Conservation (phyloP, 164 flowering plant species). For the Annona squamosa region DNA sequence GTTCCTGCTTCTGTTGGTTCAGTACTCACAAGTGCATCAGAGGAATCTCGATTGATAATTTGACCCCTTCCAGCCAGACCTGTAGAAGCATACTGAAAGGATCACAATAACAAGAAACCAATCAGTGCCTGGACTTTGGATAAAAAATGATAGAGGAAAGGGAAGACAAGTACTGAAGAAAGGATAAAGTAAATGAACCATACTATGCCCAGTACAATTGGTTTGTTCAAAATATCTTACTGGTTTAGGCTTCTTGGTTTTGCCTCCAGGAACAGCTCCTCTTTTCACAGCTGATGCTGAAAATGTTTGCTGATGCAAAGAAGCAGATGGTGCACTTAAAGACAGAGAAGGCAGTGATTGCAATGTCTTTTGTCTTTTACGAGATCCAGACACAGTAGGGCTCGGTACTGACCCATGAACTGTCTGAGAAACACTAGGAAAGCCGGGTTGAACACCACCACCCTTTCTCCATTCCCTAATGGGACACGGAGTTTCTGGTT, state of each 20-base stretch:
- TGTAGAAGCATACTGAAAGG: constrained; percentile 44
- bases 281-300: constrained; percentile 26
- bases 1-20: constrained; percentile 44
- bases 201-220: background rate
- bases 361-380: constrained; percentile 68
- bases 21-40: constrained; percentile 40
- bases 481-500: constrained; percentile 10
- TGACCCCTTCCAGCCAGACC: constrained; percentile 59
- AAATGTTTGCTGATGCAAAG: constrained; percentile 31
- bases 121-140: constrained; percentile 21
- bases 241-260: constrained; percentile 45
- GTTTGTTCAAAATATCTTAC: constrained; percentile 20
- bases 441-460: constrained; percentile 47
- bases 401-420: constrained; percentile 61
- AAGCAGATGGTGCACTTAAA: constrained; percentile 34
- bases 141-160: constrained; percentile 1
- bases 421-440: constrained; percentile 40
- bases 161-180: background rate
- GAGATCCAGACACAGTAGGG: constrained; percentile 71
- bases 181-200: background rate
- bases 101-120: constrained; percentile 38
- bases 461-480: constrained; percentile 84
- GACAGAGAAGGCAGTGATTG: constrained; percentile 41
- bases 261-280: constrained; percentile 17
- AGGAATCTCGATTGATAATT: constrained; percentile 38